Base-by-base conservation (phyloP, 192 early-diverging fungal species). In the Coemansia sp. region DNA sequence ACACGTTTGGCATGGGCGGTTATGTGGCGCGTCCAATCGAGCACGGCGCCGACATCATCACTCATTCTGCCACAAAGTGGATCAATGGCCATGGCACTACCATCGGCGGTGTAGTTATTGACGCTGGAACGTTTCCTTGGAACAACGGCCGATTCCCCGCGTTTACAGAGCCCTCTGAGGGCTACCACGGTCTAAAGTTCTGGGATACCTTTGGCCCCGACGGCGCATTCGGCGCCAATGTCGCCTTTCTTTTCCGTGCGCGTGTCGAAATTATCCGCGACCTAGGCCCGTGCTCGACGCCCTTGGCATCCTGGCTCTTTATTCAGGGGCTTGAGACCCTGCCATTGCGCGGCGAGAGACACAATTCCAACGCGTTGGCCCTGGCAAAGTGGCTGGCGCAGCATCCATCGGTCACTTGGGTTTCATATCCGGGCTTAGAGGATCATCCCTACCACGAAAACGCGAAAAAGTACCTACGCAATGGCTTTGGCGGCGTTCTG, bases 41-140 rank as follows among this genome's bases (percentile, higher is more conserved):
- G 41, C 89, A 95, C 76, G 95, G 94, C 67, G 96, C 96, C n/a
- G 94, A 98, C 81, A 98, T 98, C 74, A 89, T 98, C 68, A 90
- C 93, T 17, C 90, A 91, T 59, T 94, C 93, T 39, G 94, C 96
- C 17, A 98, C 95, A 37, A 98, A 98, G 85, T 98, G 96, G 96
- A 90, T 92, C 44, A 87, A 89, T 24, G 87, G 96, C 17, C 96
- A 98, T 77, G 96, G 96, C 41, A 95, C 88, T 34, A 94, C 93
- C 24, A 89, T 98, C 66, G 96, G 96, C 56, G 96, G 95, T 41
- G 89, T 95, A 48, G 88, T 96, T 19, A 70, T 98, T 48, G 96
- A 98, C 66, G 83, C 86, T 29, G 95, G 96, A 33, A 93, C 88
- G 4, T 98, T 98, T 84, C 74, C 78, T 59, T 96, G 94, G 94